phyloP scores from a whole-genome alignment of 1,139 yeast species.

The Keqinozyma sinolaborantium region DNA sequence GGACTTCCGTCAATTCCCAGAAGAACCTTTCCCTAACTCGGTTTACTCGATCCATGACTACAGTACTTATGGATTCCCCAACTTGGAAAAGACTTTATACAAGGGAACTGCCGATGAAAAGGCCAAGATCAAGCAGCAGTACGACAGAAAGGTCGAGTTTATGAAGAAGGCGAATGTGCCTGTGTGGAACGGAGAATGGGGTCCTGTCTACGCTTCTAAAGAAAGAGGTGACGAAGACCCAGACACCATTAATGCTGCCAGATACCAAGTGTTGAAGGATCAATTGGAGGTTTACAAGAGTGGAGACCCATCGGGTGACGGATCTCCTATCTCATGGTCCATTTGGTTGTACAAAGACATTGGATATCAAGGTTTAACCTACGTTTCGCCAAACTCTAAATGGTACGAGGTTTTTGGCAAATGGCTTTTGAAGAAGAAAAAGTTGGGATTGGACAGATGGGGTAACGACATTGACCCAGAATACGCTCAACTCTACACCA shows the following conservation, averaged over 20 bases:
- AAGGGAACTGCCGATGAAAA: slow-evolving; percentile 27
- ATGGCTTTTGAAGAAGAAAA: slow-evolving; percentile 36
- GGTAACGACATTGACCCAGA: slow-evolving; percentile 41
- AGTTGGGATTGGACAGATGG: slow-evolving; percentile 45
- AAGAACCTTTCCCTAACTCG: slow-evolving; percentile 28
- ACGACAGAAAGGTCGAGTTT: slow-evolving; percentile 38
- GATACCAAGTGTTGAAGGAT: slow-evolving; percentile 38
- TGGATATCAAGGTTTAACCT: slow-evolving; percentile 45
- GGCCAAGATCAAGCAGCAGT: slow-evolving; percentile 27
- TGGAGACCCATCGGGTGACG: slow-evolving; percentile 46
- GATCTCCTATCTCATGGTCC: slow-evolving; percentile 42
- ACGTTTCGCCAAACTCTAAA: slow-evolving; percentile 37
- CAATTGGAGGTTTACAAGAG: slow-evolving; percentile 36
- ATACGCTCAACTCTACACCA: slow-evolving; percentile 26
- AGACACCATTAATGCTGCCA: slow-evolving; percentile 28
- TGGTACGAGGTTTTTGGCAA: slow-evolving; percentile 37
- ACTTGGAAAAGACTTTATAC: slow-evolving; percentile 24
- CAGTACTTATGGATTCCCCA: slow-evolving; percentile 38
- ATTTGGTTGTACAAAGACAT: slow-evolving; percentile 51
- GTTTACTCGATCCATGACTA: slow-evolving; percentile 48
- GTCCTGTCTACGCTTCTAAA: slow-evolving; percentile 43
- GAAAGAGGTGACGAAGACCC: slow-evolving; percentile 36
- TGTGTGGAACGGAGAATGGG: slow-evolving; percentile 52
- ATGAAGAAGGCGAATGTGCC: slow-evolving; percentile 36
- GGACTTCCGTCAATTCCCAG: slow-evolving; percentile 44